Percentiles rank a stretch among this genome's conserved stretches.
Conservation (phyloP, 768 basidiomycete species). For the Tulasnella sp. region DNA sequence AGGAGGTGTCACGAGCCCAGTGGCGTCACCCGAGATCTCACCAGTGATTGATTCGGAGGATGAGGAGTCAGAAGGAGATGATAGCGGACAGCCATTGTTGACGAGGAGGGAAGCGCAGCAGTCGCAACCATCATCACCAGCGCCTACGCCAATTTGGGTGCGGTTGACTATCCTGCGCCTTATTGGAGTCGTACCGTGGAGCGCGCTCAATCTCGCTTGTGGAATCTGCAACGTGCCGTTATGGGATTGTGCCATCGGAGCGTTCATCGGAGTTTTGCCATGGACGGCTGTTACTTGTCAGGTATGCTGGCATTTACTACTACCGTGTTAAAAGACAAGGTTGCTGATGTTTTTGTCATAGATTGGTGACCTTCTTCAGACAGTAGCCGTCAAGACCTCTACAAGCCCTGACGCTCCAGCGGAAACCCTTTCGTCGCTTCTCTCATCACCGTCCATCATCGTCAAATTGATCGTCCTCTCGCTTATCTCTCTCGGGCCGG, state of each 20-base stretch:
- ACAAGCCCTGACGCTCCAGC: conserved; percentile 35
- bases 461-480: conserved; percentile 75
- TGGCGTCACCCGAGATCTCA: conserved; percentile 18
- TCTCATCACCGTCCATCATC: conserved; percentile 74
- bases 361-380: conserved; percentile 83
- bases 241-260: conserved; percentile 63
- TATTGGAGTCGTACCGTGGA: conserved; percentile 92
- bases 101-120: neutral
- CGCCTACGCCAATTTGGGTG: conserved; percentile 49
- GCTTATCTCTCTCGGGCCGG: conserved; percentile 76
- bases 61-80: neutral
- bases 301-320: conserved; percentile 31
- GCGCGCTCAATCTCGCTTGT: conserved; percentile 92
- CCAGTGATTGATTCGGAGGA: neutral
- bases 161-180: conserved; percentile 79
- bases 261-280: conserved; percentile 74
- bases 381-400: conserved; percentile 35
- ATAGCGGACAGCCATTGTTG: neutral
- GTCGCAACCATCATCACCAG: neutral
- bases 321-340: neutral
- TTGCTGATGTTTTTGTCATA: conserved; percentile 26
- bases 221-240: conserved; percentile 79
- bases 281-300: conserved; percentile 92
- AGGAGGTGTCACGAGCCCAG: conserved; percentile 28
- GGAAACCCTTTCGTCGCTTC: conserved; percentile 73